Base-by-base conservation (phyloP, 345 rosid species). In the Bruguiera sexangula region DNA sequence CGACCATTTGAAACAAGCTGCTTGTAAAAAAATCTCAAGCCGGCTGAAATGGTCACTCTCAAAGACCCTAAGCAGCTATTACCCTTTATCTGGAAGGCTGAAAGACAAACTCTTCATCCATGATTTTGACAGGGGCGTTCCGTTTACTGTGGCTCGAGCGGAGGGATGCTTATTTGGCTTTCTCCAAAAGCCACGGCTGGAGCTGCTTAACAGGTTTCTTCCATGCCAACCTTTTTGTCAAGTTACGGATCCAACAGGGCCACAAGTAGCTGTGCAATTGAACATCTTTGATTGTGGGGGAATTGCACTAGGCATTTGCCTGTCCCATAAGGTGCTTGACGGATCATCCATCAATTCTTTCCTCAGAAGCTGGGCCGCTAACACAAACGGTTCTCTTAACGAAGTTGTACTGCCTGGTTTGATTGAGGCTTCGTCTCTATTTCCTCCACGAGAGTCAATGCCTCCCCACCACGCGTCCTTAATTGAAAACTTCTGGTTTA, bases 251-350 rank as follows among this genome's bases (percentile, higher is more conserved):
- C 13, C 56, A 4, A 8, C 27, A 9, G 8, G 31, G 27, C 68
- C 74, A 4, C 34, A 6, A 11, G 46, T 73, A 6, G 71, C 68
- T 6, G 30, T 69, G 6, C 77, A 73, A 60, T 60, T 62, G 26
- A 73, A 52, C 53, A 15, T 52, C 32, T 77, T 77, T 24, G 58
- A 37, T 24, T 69, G 74, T 60, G 74, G 77, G 1, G 71, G 77
- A 13, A 3, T 59, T 8, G 77, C 71, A n/a, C 48, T 73, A 0
- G 68, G 74, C 7, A 6, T 58, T 26, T 64, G 67, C 53, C 6
- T 39, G 8, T 59, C 20, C 0, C 81, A 65, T 37, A 69, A 59
- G 43, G 26, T 58, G 39, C 20, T 10, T 16, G 71, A 73, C 26
- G 77, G 63, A 39, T 20, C 29, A 10, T 29, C 74, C 5, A 15